phyloP scores from a whole-genome alignment of 345 rosid genomes.

The Salix purpurea region DNA sequence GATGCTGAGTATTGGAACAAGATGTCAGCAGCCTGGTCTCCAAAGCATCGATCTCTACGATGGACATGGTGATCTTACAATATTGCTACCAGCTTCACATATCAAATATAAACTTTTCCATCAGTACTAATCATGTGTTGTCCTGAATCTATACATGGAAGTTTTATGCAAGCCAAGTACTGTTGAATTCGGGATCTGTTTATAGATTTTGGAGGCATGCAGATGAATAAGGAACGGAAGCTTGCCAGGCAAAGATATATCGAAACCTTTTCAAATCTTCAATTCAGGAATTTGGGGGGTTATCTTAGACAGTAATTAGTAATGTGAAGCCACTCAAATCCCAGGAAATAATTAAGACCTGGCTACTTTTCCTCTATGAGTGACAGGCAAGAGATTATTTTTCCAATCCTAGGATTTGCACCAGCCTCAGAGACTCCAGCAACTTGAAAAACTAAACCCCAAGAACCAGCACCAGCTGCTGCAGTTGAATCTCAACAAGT shows the following conservation, averaged over 20 bases:
- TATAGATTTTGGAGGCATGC: constrained; percentile 71
- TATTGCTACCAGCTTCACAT: not conserved
- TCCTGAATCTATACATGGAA: constrained; percentile 87
- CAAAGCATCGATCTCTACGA: constrained; percentile 60
- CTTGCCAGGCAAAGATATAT: constrained; percentile 70
- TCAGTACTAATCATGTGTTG: not conserved
- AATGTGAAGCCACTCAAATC: not conserved
- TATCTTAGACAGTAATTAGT: not conserved
- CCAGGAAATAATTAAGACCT: too few relatives aligned
- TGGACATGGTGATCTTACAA: constrained; percentile 40
- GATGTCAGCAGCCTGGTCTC: constrained; percentile 55
- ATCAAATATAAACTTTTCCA: not conserved
- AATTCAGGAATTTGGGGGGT: constrained; percentile 65
- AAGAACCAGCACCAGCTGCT: too few relatives aligned
- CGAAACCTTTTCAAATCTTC: constrained; percentile 63
- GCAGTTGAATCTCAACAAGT: too few relatives aligned
- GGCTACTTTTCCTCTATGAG: not conserved
- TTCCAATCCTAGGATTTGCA: too few relatives aligned
- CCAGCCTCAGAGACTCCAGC: constrained; percentile 14
- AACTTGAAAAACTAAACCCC: constrained; percentile 2
- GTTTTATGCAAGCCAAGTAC: constrained; percentile 58
- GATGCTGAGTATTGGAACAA: constrained; percentile 53
- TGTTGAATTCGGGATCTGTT: constrained; percentile 74
- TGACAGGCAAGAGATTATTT: constrained; percentile 54
- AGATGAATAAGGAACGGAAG: constrained; percentile 67